These are phyloP conservation scores for Coriolopsis trogii DNA, from an alignment of 1,284 basidiomycete species.

Conservation along the genomic window DNA sequence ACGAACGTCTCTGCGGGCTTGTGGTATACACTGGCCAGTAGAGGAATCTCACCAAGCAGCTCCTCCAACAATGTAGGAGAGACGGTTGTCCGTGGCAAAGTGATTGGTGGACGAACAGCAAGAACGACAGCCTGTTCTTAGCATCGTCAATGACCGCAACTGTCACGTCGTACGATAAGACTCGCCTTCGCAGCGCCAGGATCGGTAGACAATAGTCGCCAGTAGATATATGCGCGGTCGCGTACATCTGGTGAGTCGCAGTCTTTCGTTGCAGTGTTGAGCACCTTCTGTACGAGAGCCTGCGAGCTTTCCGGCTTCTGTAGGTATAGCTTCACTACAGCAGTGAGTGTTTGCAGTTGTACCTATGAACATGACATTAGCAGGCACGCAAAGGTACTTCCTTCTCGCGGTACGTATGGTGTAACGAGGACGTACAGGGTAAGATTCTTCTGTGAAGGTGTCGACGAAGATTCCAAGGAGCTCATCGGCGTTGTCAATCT, in stretches of 20 bases:
- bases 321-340: constrained; percentile 96
- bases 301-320: constrained; percentile 93
- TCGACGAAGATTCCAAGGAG: constrained; percentile 90
- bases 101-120: constrained; percentile 90
- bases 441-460: constrained; percentile 91
- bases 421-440: constrained; percentile 61
- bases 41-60: constrained; percentile 86
- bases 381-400: constrained; percentile 20
- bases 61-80: constrained; percentile 92
- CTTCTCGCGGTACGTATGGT: not conserved
- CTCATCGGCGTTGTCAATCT: constrained; percentile 96
- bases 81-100: constrained; percentile 89
- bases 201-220: constrained; percentile 92
- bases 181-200: constrained; percentile 89
- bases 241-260: constrained; percentile 98
- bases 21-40: constrained; percentile 92
- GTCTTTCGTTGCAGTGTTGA: constrained; percentile 95
- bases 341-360: constrained; percentile 94
- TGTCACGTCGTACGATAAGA: not conserved
- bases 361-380: constrained; percentile 52
- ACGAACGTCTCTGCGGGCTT: constrained; percentile 94
- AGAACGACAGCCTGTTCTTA: constrained; percentile 82
- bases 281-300: constrained; percentile 85
- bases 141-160: not conserved
- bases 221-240: constrained; percentile 96